These are phyloP conservation scores for Arxiozyma slooffiae DNA, from an alignment of 1,139 yeast genomes.

Conservation along the genomic window DNA sequence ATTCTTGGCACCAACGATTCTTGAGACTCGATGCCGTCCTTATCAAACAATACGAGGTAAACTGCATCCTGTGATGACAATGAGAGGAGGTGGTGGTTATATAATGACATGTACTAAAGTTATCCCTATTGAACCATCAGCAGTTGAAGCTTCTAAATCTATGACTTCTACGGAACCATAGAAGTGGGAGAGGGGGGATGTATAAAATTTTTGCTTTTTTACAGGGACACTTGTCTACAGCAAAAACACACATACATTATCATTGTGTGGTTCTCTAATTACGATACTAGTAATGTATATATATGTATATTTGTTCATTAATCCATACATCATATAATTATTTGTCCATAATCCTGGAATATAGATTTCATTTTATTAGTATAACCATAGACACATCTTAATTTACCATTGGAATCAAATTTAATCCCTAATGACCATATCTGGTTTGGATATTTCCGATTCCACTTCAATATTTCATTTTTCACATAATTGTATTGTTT, in stretches of 20 bases:
- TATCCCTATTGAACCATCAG: constrained; percentile 49
- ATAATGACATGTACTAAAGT: constrained; percentile 73
- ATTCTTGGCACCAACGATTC: constrained; percentile 72
- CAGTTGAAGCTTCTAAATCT: constrained; percentile 23
- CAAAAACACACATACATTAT: background rate
- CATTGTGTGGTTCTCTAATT: background rate
- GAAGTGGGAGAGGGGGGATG: background rate
- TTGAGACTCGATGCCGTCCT: constrained; percentile 73
- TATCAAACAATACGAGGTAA: constrained; percentile 92
- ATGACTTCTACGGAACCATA: background rate
- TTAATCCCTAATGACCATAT: constrained; percentile 27
- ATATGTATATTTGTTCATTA: too few relatives aligned
- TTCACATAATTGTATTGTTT: constrained; percentile 27
- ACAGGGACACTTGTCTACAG: background rate
- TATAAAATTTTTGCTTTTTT: too few relatives aligned
- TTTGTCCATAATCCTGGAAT: constrained; percentile 14
- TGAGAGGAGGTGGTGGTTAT: constrained; percentile 88
- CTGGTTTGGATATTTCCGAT: background rate
- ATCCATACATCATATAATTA: constrained; percentile 1
- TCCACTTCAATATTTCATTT: constrained; percentile 3
- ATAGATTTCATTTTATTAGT: constrained; percentile 3
- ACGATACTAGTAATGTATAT: too few relatives aligned
- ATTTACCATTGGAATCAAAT: constrained; percentile 29
- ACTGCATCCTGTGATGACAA: constrained; percentile 90
- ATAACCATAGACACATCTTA: constrained; percentile 31